A percentile compares a stretch with the other conserved stretches of the same genome.
Evolutionary conservation across 257 asterid species (phyloP).

Genomic region (Penstemon eatonii): DNA sequence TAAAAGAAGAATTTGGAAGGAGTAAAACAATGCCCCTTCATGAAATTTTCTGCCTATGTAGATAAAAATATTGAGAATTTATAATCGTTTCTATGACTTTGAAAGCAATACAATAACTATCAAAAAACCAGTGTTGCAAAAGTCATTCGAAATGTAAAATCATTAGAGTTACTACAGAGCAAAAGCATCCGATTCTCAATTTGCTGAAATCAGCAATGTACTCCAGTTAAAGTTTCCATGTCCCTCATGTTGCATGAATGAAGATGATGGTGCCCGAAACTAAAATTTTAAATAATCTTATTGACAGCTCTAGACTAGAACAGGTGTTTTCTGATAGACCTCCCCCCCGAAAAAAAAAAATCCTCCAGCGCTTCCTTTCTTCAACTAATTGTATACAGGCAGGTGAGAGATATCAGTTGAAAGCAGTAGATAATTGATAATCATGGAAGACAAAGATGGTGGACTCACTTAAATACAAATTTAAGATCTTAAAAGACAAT

Average conservation of each 20-base stretch:
- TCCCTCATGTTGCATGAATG: neutral
- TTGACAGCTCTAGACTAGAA: neutral
- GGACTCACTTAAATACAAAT: conserved; percentile 7
- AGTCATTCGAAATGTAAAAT: neutral
- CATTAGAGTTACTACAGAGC: neutral
- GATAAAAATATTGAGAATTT: neutral
- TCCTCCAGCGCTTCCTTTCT: too few relatives aligned
- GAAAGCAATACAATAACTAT: neutral
- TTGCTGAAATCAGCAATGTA: neutral
- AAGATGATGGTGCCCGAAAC: neutral
- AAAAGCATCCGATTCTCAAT: neutral
- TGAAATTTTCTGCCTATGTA: neutral
- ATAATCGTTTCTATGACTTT: neutral
- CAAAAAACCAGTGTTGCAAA: neutral
- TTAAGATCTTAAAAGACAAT: neutral
- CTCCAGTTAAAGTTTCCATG: neutral
- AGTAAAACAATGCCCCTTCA: conserved; percentile 9
- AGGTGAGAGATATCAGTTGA: neutral
- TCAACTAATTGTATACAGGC: neutral
- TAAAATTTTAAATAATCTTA: neutral
- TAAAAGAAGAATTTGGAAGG: neutral
- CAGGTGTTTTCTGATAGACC: neutral
- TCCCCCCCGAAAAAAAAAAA: too few relatives aligned
- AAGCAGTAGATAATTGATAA: neutral
- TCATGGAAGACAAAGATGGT: neutral